These are phyloP conservation scores for Cladosporium sp. DNA, from an alignment of 2,329 filamentous ascomycete species.

Conservation along the genomic window DNA sequence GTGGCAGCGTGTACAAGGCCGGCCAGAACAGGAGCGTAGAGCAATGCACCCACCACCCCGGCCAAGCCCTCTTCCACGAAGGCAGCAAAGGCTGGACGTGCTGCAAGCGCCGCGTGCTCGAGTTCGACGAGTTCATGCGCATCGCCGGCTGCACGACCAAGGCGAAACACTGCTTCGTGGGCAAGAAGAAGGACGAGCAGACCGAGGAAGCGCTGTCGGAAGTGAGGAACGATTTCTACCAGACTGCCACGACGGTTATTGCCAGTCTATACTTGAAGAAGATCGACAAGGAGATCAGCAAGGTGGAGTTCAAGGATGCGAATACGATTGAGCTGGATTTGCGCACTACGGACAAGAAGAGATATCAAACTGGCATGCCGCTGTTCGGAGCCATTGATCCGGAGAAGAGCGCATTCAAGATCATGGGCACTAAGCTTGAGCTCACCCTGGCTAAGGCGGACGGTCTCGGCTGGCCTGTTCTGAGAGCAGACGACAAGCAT, in stretches of 20 bases:
- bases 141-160: slow-evolving; percentile 89
- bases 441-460: slow-evolving; percentile 72
- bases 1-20: slow-evolving; percentile 65
- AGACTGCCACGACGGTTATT: slow-evolving; percentile 81
- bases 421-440: slow-evolving; percentile 88
- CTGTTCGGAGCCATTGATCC: slow-evolving; percentile 77
- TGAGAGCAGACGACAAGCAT: slow-evolving; percentile 73
- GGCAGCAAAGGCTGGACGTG: slow-evolving; percentile 97
- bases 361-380: slow-evolving; percentile 71
- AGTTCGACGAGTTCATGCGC: slow-evolving; percentile 98
- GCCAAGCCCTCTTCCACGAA: slow-evolving; percentile 91
- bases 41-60: slow-evolving; percentile 84
- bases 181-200: slow-evolving; percentile 58
- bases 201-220: slow-evolving; percentile 76
- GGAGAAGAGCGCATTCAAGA: slow-evolving; percentile 72
- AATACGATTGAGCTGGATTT: slow-evolving; percentile 73
- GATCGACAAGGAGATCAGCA: slow-evolving; percentile 79
- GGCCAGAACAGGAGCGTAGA: slow-evolving; percentile 65
- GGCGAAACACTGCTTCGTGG: slow-evolving; percentile 79
- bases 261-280: slow-evolving; percentile 96
- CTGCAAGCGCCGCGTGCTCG: slow-evolving; percentile 90
- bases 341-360: slow-evolving; percentile 81
- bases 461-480: slow-evolving; percentile 78
- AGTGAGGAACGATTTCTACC: slow-evolving; percentile 93
- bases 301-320: slow-evolving; percentile 63